These are phyloP conservation scores for Anisodus acutangulus DNA, from an alignment of 257 asterid species.

Conservation along the genomic window DNA sequence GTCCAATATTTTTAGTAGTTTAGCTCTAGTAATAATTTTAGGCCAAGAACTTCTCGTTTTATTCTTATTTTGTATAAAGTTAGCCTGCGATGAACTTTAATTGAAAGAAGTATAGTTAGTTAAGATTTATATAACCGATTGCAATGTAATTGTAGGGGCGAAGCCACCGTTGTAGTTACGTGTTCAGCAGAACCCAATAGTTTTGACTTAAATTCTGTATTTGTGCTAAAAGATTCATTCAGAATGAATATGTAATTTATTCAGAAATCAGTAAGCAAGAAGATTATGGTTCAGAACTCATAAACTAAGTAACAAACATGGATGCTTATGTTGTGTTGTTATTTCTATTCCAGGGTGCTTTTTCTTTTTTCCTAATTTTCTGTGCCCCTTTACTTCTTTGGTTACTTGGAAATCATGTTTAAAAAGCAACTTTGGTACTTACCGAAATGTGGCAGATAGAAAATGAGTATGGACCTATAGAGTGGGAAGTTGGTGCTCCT, in stretches of 20 bases:
- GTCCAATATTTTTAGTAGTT: background rate
- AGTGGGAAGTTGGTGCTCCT: constrained; percentile 84
- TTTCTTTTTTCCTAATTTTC: background rate
- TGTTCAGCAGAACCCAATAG: background rate
- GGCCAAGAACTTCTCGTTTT: background rate
- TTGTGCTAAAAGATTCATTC: too few relatives aligned
- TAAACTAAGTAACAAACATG: background rate
- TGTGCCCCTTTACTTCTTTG: background rate
- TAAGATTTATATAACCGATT: background rate
- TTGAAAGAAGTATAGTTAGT: too few relatives aligned
- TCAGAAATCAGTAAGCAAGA: background rate
- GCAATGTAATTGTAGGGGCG: background rate
- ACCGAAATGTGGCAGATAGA: constrained; percentile 63
- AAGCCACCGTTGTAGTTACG: background rate
- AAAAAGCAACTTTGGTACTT: background rate
- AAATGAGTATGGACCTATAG: constrained; percentile 91
- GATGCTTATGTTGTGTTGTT: background rate
- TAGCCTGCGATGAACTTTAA: too few relatives aligned
- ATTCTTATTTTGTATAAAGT: too few relatives aligned
- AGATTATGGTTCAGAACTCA: background rate
- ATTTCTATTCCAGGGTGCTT: background rate
- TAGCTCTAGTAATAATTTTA: background rate
- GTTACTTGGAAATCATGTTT: background rate
- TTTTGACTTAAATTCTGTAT: background rate
- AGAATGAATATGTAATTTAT: too few relatives aligned